Evolutionary conservation across 2,329 filamentous ascomycete species (phyloP), one percentile per base, ranked within the genome.

Genomic region (Colletotrichum horii): DNA sequence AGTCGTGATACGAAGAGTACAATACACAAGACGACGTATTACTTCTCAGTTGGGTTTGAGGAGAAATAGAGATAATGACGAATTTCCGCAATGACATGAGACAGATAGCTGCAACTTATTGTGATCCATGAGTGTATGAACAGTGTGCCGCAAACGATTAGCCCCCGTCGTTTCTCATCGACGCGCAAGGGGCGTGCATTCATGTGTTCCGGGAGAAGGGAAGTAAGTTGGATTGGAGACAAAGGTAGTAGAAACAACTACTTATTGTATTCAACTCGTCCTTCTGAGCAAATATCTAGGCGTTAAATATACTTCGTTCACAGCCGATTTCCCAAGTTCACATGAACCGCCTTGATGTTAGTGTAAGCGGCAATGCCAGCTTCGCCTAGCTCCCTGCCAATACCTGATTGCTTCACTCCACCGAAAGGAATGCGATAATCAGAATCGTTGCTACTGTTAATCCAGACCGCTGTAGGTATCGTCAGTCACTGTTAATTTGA

Each of bases 51-150:
- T n/a, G 19, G 0, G 11, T n/a, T 43, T 43, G 19, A 43, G 9
- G 38, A n/a, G 8, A 43, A 11, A 43, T n/a, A 5, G 3, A n/a
- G 19, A 43, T 11, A 9, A 43, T n/a, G 9, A 3, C 3, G 19
- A 43, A 11, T n/a, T 11, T n/a, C 19, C 5, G 0, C 4, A 4
- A 43, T 43, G 16, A 9, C 9, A n/a, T 4, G 16, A 43, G 0
- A 43, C 19, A 11, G 19, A 43, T 2, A 6, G 16, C 3, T 43
- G 3, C 38, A 19, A 43, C 38, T n/a, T 11, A n/a, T 43, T 11
- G 8, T n/a, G 38, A 11, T n/a, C 38, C 8, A 6, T 11, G 0
- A 3, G 38, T 43, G 19, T 5, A n/a, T 43, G 19, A 43, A 9
- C 8, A 11, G 8, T 43, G 4, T 43, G 38, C 19, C 38, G n/a